Evolutionary conservation across 2,329 filamentous ascomycete genomes (phyloP), one percentile per base, ranked within the genome.

Genomic region (Chaetomiaceae sp.): DNA sequence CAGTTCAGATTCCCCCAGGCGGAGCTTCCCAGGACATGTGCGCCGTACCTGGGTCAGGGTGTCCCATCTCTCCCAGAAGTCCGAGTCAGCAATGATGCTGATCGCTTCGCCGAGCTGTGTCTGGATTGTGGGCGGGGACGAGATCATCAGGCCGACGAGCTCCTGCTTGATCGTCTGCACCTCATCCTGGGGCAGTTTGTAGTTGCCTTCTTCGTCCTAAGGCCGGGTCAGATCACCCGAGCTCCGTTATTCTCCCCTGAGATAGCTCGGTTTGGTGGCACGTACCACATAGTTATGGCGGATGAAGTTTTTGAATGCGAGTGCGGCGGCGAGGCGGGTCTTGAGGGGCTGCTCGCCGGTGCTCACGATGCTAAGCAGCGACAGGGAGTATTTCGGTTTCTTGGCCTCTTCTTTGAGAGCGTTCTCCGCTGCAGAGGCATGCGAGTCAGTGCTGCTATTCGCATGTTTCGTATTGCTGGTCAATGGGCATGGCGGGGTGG

Each of bases 221-320:
- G 33, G n/a, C 8, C 48, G 17, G 49, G 35, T 38, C 18, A 38
- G 20, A 36, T 24, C 6, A 24, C 5, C 22, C 22, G 22, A 9
- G 19, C 47, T 53, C 41, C 49, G 30, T 14, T 14, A 10, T 27
- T 15, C 6, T 8, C 18, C 8, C 6, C 22, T 6, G 6, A 6
- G 14, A 6, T 15, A 3, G 3, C 5, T 20, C n/a, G 27, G 20
- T 20, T n/a, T 33, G 20, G 18, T 33, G 11, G 29, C 37, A 72
- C 79, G 57, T 68, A 84, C 82, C 58, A 88, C 87, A 81, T 94
- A 98, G 73, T 89, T 93, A 63, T 86, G 81, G 67, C 86, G 86
- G 62, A 98, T 89, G 67, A 95, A 95, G 73, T 98, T 98, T 71
- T 98, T 98, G 79, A 98, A 98, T 72, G 87, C 93, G 50, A 98